Evolutionary conservation across 1,139 yeast species (phyloP), one percentile per base, ranked within the genome.

Genomic region (Suhomyces anneliseae): DNA sequence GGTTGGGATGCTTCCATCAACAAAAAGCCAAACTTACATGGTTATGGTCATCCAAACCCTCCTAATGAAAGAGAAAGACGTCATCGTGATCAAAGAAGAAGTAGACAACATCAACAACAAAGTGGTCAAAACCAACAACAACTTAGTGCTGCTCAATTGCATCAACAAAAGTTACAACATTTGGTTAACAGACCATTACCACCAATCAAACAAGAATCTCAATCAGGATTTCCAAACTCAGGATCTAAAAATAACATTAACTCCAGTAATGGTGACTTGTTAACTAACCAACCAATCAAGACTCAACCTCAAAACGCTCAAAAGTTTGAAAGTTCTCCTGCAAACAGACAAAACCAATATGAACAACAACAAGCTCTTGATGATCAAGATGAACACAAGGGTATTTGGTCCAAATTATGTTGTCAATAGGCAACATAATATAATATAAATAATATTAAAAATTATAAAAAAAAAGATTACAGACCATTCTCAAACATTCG

Each of bases 1-100:
- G 97, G 97, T 33, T 92, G 96, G 96, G 96, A 90, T 65, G 76
- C 88, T 48, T 66, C 78, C 45, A 83, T 87, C 57, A 87, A 88
- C 64, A 89, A 87, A 65, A 88, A 90, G 66, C 93, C 96, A 42
- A 90, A 90, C 65, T 74, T 90, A 60, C 96, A 90, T 67, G 97
- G 97, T 35, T 90, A 90, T 64, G 97, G 97, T 27, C 79, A 79
- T 61, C 81, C 79, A 42, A 74, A 71, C 56, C 79, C 79, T 33
- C 79, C 79, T 27, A 61, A 64, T 47, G 67, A 61, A 29, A 51
- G 67, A 24, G 67, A 62, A 39, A 55, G 67, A 49, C 63, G 67
- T 40, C 81, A 76, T 51, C 69, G 77, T 48, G 75, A 70, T 43
- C 74, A 69, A 60, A 67, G 76, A 61, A 70, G 75, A 62, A 64